Percentiles rank a stretch among this genome's conserved stretches.
Conservation (phyloP, 2,329 filamentous ascomycete genomes). For the Tolypocladium tropicale region DNA sequence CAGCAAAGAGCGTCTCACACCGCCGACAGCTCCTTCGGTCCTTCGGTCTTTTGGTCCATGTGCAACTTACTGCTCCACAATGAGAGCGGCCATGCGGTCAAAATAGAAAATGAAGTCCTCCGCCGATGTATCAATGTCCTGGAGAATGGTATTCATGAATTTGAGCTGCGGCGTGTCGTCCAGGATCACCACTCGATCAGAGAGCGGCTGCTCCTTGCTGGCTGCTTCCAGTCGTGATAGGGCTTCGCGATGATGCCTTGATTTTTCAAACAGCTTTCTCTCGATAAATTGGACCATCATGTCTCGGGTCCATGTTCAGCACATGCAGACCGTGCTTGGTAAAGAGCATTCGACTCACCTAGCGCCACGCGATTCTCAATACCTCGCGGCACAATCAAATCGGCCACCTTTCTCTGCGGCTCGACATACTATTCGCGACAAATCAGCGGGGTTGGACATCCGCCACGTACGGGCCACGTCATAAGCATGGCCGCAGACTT, state of each 20-base stretch:
- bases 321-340: background rate
- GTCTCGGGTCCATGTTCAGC: slow-evolving; percentile 30
- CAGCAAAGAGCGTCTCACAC: background rate
- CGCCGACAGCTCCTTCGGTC: background rate
- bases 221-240: slow-evolving; percentile 66
- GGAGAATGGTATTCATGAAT: slow-evolving; percentile 85
- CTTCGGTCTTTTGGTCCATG: background rate
- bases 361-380: slow-evolving; percentile 94
- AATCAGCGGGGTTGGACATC: background rate
- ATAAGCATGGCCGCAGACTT: background rate
- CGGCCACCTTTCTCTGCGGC: slow-evolving; percentile 82
- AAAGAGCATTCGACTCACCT: slow-evolving; percentile 30
- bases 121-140: slow-evolving; percentile 64
- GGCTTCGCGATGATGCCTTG: slow-evolving; percentile 68
- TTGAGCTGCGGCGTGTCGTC: slow-evolving; percentile 69
- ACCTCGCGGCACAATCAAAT: slow-evolving; percentile 89
- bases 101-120: slow-evolving; percentile 99
- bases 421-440: slow-evolving; percentile 58
- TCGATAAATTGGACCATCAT: slow-evolving; percentile 95
- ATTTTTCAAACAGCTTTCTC: slow-evolving; percentile 79
- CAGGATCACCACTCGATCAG: slow-evolving; percentile 63
- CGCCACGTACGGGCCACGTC: background rate
- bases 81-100: slow-evolving; percentile 72
- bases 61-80: slow-evolving; percentile 62
- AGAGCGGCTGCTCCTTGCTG: slow-evolving; percentile 61